Evolutionary conservation across 768 basidiomycete genomes (phyloP), one percentile per base, ranked within the genome.

Genomic region (Pisolithus orientalis): DNA sequence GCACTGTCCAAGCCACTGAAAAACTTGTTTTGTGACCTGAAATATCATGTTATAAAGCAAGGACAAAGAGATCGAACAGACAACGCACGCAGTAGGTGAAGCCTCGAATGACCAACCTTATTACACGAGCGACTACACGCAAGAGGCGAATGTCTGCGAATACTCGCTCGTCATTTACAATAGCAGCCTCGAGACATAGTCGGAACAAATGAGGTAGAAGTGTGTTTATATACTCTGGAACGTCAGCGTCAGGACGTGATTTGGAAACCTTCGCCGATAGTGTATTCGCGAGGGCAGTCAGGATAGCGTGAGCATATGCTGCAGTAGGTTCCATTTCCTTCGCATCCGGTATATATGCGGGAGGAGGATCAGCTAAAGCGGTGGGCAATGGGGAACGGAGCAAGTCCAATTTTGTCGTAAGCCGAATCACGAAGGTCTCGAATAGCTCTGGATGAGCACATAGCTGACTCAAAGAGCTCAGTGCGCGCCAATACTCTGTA

Each of bases 241-340:
- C 76, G 62, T 98, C 96, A 0, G 70, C 62, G 64, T 95, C 83
- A 32, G 74, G 75, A 25, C 62, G 68, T 46, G 44, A 25, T 50
- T 63, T 63, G 32, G 72, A 67, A 6, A 76, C 70, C 65, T 88
- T 88, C 16, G 56, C 59, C 9, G 68, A 60, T 14, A 97, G 66
- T 0, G 85, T 82, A 39, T 82, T 77, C 1, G 76, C 74, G 6
- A 98, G 69, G 0, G 87, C 81, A 46, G 78, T 73, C 46, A 98
- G 76, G 31, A 98, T 75, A 29, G 93, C 82, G 68, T 93, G 90
- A 1, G 83, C 84, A 63, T 95, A 98, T 10, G 92, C 88, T 0
- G 89, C 82, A n/a, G 67, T 70, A 11, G 82, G 77, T 64, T 94
- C 87, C 2, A 59, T 37, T 34, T 82, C 80, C 5, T 63, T 63